phyloP scores from a whole-genome alignment of 2,329 filamentous ascomycete genomes.

The Dactylellina haptotyla region DNA sequence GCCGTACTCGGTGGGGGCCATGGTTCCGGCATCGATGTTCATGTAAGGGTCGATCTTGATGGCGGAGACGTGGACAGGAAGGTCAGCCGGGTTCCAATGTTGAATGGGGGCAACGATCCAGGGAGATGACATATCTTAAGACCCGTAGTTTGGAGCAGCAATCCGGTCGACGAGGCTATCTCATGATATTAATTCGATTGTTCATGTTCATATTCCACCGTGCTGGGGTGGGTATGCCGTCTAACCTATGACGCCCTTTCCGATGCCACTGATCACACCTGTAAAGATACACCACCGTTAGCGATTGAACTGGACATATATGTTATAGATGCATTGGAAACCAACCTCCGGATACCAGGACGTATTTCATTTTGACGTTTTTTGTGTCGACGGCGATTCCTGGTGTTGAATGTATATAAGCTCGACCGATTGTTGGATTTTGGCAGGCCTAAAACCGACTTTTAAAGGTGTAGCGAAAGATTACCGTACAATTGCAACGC shows the following conservation, averaged over 20 bases:
- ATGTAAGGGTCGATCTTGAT: slow-evolving; percentile 80
- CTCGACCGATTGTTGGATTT: slow-evolving; percentile 36
- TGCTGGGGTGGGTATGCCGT: neutral
- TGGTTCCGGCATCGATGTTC: slow-evolving; percentile 79
- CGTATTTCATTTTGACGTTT: slow-evolving; percentile 75
- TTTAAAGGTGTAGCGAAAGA: slow-evolving; percentile 9
- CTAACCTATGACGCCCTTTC: slow-evolving; percentile 74
- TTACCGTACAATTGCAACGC: neutral
- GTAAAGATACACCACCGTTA: slow-evolving; percentile 56
- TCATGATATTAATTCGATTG: slow-evolving; percentile 55
- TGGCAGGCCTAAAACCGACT: neutral
- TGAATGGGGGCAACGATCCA: slow-evolving; percentile 21
- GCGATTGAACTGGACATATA: slow-evolving; percentile 48
- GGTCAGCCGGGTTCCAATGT: slow-evolving; percentile 57
- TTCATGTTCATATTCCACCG: neutral
- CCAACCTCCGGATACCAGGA: slow-evolving; percentile 80
- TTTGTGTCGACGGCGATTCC: neutral
- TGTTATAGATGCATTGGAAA: slow-evolving; percentile 54
- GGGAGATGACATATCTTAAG: slow-evolving; percentile 72
- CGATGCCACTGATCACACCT: slow-evolving; percentile 70
- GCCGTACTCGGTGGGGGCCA: slow-evolving; percentile 72
- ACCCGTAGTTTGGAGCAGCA: slow-evolving; percentile 81
- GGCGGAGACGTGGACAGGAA: slow-evolving; percentile 67
- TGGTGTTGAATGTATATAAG: neutral
- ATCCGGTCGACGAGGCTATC: slow-evolving; percentile 74